Conservation (phyloP, 1,139 yeast genomes). For the Protomyces macrosporus region DNA sequence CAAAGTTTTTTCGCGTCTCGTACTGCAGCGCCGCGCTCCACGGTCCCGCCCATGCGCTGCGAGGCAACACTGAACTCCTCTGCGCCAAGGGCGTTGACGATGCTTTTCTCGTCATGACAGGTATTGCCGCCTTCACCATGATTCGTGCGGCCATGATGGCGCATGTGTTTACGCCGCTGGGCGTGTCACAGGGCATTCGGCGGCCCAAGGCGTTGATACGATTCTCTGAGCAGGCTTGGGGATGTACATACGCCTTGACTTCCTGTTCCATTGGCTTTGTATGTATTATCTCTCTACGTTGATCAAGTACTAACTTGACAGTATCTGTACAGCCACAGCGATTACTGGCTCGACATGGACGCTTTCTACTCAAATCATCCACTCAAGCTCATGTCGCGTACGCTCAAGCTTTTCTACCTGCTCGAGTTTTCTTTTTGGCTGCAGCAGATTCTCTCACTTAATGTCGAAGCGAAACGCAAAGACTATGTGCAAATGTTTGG, state of each 20-base stretch:
- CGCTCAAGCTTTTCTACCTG: slow-evolving; percentile 67
- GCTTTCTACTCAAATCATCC: slow-evolving; percentile 70
- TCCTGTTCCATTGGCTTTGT: slow-evolving; percentile 55
- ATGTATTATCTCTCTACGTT: not conserved
- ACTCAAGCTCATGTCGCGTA: slow-evolving; percentile 45
- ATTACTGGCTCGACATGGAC: slow-evolving; percentile 10
- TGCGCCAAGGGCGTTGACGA: slow-evolving; percentile 33
- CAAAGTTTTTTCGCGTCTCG: slow-evolving; percentile 9
- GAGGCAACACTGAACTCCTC: not conserved
- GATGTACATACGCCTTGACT: slow-evolving; percentile 53
- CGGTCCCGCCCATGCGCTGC: slow-evolving; percentile 2
- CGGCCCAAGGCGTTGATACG: slow-evolving; percentile 54
- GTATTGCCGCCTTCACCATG: slow-evolving; percentile 56
- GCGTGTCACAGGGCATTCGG: slow-evolving; percentile 47
- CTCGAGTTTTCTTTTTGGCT: slow-evolving; percentile 71
- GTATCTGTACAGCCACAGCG: slow-evolving; percentile 51
- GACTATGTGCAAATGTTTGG: slow-evolving; percentile 82
- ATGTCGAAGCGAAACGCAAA: slow-evolving; percentile 72
- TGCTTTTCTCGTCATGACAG: slow-evolving; percentile 44
- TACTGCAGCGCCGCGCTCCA: slow-evolving; percentile 3
- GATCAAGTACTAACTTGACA: not conserved
- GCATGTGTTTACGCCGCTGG: slow-evolving; percentile 55
- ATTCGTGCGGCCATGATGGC: slow-evolving; percentile 59
- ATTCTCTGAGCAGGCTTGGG: slow-evolving; percentile 87
- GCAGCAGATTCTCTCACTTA: slow-evolving; percentile 69